Conservation (phyloP, 2,329 filamentous ascomycete genomes). For the Lecanoromycetidae sp. region DNA sequence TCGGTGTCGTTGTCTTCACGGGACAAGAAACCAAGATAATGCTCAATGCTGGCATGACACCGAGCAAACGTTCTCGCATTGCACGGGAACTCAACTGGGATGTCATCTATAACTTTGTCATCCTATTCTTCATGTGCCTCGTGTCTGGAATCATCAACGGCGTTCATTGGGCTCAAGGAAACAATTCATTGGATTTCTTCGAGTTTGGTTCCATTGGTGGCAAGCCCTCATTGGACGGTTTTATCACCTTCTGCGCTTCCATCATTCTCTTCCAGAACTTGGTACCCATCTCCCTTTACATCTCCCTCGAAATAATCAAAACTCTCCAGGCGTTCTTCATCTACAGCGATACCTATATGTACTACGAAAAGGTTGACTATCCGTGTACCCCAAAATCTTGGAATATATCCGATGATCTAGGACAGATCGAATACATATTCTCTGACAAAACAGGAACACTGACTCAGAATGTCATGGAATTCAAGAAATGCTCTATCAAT, state of each 20-base stretch:
- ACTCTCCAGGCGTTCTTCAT: constrained; percentile 93
- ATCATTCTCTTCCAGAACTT: constrained; percentile 96
- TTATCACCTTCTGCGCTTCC: constrained; percentile 93
- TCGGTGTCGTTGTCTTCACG: constrained; percentile 87
- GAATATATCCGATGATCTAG: constrained; percentile 97
- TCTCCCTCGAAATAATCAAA: constrained; percentile 89
- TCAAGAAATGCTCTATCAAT: constrained; percentile 96
- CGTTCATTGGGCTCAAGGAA: constrained; percentile 60
- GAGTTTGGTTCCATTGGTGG: constrained; percentile 75
- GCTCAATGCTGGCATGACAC: constrained; percentile 93
- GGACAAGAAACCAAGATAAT: constrained; percentile 97
- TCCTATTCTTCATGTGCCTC: constrained; percentile 82
- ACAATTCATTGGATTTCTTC: constrained; percentile 68
- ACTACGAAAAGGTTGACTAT: constrained; percentile 87
- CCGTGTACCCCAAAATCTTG: constrained; percentile 95
- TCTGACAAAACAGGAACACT: constrained; percentile 95
- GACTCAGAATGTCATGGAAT: constrained; percentile 99
- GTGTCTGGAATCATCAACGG: constrained; percentile 77
- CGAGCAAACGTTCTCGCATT: constrained; percentile 83
- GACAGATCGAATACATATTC: constrained; percentile 97
- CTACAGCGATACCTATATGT: constrained; percentile 92
- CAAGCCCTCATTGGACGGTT: constrained; percentile 64
- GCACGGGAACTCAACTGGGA: constrained; percentile 93
- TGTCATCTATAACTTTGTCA: constrained; percentile 88
- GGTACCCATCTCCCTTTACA: constrained; percentile 95